Percentiles rank a stretch among this genome's conserved stretches.
Conservation (phyloP, 1,284 basidiomycete species). For the Baeospora myosura region DNA sequence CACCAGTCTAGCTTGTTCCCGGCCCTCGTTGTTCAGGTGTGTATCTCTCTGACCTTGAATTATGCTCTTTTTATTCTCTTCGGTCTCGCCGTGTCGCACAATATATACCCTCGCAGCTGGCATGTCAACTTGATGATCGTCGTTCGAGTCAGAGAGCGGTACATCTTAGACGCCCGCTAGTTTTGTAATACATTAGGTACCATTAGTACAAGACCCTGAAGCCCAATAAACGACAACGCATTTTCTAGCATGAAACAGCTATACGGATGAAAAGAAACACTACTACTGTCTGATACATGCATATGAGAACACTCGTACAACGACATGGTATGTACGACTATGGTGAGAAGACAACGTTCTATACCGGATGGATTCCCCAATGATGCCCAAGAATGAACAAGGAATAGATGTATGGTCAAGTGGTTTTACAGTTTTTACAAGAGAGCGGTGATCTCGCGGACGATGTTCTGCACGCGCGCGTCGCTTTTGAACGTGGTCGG, state of each 20-base stretch:
- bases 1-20: conserved; percentile 47
- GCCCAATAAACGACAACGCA: background rate
- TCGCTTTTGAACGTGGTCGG: conserved; percentile 42
- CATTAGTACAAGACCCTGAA: background rate
- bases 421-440: too few species aligned
- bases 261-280: conserved; percentile 7
- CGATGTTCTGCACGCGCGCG: conserved; percentile 45
- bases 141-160: background rate
- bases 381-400: too few species aligned
- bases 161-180: background rate
- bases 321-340: too few species aligned
- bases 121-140: conserved; percentile 12
- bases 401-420: too few species aligned
- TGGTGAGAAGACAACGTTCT: too few species aligned
- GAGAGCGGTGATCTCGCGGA: conserved; percentile 38
- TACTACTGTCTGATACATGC: conserved; percentile 5
- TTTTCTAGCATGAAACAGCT: background rate
- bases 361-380: too few species aligned
- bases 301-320: background rate
- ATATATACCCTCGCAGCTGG: conserved; percentile 44
- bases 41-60: conserved; percentile 71
- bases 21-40: conserved; percentile 49
- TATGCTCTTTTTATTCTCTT: conserved; percentile 50
- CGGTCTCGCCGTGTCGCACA: conserved; percentile 71
- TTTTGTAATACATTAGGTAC: too few species aligned